A percentile compares a stretch with the other conserved stretches of the same genome.
phyloP scores from a whole-genome alignment of 495 filamentous ascomycete species.

The Monascus purpureus region DNA sequence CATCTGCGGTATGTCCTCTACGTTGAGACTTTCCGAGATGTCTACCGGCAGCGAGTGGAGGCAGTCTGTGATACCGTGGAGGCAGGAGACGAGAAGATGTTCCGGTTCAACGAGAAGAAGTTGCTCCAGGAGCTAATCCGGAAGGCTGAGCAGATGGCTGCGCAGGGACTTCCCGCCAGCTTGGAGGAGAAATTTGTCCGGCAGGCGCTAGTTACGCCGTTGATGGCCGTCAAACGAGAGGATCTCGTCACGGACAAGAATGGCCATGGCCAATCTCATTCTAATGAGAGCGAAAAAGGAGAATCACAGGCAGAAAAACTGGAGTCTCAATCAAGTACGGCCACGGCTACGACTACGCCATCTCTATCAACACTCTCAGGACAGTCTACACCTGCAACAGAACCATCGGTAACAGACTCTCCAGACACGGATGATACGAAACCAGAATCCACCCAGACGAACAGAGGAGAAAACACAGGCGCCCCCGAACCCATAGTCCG shows the following conservation, averaged over 20 bases:
- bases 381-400: constrained; percentile 19
- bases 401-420: constrained; percentile 10
- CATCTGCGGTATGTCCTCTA: constrained; percentile 47
- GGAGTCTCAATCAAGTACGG: constrained; percentile 21
- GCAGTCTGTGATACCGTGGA: constrained; percentile 67
- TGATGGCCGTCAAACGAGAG: constrained; percentile 45
- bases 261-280: constrained; percentile 2
- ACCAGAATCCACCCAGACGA: too few relatives aligned
- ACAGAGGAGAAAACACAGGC: constrained; percentile 8
- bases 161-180: constrained; percentile 53
- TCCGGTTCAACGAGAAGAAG: constrained; percentile 56
- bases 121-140: constrained; percentile 48
- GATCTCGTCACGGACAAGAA: constrained; percentile 13
- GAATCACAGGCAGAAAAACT: constrained; percentile 16
- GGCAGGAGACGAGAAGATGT: constrained; percentile 70
- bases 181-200: constrained; percentile 77
- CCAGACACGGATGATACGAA: too few relatives aligned
- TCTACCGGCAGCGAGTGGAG: constrained; percentile 39
- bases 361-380: constrained; percentile 29
- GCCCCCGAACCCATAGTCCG: constrained; percentile 36
- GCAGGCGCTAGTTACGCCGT: constrained; percentile 59
- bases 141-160: constrained; percentile 60
- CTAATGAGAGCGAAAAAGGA: constrained; percentile 13
- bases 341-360: constrained; percentile 20
- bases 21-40: constrained; percentile 23